Evolutionary conservation across 305 asterid genomes (phyloP), one percentile per base, ranked within the genome.

Genomic region (Nicotiana rustica): DNA sequence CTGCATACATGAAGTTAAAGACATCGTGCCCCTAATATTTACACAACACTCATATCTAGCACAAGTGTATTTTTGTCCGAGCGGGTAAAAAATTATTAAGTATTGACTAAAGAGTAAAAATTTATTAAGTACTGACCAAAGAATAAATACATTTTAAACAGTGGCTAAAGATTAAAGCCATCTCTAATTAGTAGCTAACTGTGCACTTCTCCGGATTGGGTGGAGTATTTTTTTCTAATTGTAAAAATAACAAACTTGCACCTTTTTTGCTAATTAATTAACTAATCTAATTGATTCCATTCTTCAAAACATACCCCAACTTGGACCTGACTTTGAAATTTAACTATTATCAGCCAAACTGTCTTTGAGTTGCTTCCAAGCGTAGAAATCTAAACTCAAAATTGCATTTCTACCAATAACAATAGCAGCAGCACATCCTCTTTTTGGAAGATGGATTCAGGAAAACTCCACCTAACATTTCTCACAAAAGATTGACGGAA

Each of bases 321-420:
- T 71, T 71, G 79, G 61, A 47, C 19, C 21, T 71, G 14, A 47
- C 21, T 47, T 71, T 6, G 79, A 47, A 71, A 71, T 47, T 13
- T 71, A 47, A 21, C 79, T 47, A 71, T 19, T 19, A 18, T 71
- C 12, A 44, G 19, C 38, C 36, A 7, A 49, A 73, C 64, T 49
- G 61, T 73, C 15, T 21, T 73, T 73, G 79, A 73, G 79, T 73
- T 73, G 64, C 64, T 73, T 73, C 79, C 9, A 49, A 73, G 79
- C 49, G 64, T 49, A 25, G 64, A 73, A 47, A 73, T 73, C 79
- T 73, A 25, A 73, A 15, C 44, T 73, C 25, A 71, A 71, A 47
- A 47, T 5, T 71, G 38, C 38, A 44, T 47, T 44, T 71, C 18
- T 71, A 71, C 60, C 78, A 69, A n/a, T n/a, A 68, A 36, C n/a